These are phyloP conservation scores for Ottelia alismoides DNA, from an alignment of 106 monocot genomes.

Conservation along the genomic window DNA sequence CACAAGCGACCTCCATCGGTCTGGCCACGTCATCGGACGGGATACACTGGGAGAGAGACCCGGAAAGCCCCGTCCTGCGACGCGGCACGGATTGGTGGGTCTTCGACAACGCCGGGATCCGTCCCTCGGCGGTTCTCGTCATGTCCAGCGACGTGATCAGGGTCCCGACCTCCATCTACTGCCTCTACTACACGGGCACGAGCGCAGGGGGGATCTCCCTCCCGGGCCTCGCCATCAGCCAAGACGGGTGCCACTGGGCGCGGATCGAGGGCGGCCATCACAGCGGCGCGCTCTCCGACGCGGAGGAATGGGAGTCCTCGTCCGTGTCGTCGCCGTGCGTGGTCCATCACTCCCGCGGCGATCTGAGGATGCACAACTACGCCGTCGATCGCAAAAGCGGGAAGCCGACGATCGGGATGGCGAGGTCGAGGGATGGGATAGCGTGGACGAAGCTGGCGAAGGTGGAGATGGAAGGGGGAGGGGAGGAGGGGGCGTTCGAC, in stretches of 20 bases:
- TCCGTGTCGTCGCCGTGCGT: slow-evolving; percentile 25
- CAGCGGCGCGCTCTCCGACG: slow-evolving; percentile 37
- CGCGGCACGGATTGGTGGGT: slow-evolving; percentile 31
- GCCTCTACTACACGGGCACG: slow-evolving; percentile 45
- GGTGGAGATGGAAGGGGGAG: slow-evolving; percentile 16
- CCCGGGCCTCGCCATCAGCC: slow-evolving; percentile 45
- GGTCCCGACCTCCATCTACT: slow-evolving; percentile 26
- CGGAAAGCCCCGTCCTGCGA: slow-evolving; percentile 6
- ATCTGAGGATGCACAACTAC: slow-evolving; percentile 48
- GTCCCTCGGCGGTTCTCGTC: slow-evolving; percentile 25
- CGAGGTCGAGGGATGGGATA: slow-evolving; percentile 43
- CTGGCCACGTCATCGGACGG: slow-evolving; percentile 24
- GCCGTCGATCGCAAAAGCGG: slow-evolving; percentile 19
- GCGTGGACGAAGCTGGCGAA: slow-evolving; percentile 31
- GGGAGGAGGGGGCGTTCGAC: slow-evolving; percentile 27
- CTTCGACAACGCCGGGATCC: slow-evolving; percentile 26
- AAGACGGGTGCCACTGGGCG: slow-evolving; percentile 50
- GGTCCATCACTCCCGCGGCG: slow-evolving; percentile 25
- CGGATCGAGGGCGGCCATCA: slow-evolving; percentile 51
- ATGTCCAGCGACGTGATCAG: slow-evolving; percentile 29
- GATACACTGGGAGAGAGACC: slow-evolving; percentile 29
- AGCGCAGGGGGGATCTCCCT: slow-evolving; percentile 9
- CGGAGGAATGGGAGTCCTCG: slow-evolving; percentile 28
- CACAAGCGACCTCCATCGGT: slow-evolving; percentile 8
- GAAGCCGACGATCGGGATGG: slow-evolving; percentile 23